Conservation (phyloP, 345 rosid species). For the Dimocarpus longan region DNA sequence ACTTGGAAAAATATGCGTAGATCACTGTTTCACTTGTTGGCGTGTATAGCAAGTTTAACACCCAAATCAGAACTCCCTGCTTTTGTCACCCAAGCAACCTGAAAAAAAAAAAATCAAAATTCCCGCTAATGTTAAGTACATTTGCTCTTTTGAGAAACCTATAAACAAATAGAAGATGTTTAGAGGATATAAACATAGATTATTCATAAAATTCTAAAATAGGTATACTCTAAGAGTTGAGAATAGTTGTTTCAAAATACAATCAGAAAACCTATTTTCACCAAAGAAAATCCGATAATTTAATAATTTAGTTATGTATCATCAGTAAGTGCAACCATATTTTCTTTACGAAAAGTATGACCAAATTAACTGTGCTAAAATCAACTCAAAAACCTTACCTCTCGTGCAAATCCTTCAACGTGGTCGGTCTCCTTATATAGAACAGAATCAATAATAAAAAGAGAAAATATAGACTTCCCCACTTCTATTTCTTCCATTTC, state of each 20-base stretch:
- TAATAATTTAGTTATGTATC: too few species aligned
- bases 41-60: slow-evolving; percentile 81
- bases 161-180: too few species aligned
- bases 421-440: slow-evolving; percentile 91
- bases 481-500: slow-evolving; percentile 90
- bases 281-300: too few species aligned
- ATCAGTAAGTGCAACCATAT: too few species aligned
- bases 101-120: slow-evolving; percentile 19
- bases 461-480: slow-evolving; percentile 90
- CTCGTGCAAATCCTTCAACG: slow-evolving; percentile 91
- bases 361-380: neutral
- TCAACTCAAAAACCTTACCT: slow-evolving; percentile 42
- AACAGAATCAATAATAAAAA: slow-evolving; percentile 82
- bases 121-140: neutral
- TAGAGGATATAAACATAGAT: too few species aligned
- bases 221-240: too few species aligned
- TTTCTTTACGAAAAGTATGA: neutral
- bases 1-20: slow-evolving; percentile 93
- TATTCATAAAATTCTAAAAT: too few species aligned
- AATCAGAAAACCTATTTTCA: too few species aligned
- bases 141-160: too few species aligned
- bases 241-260: too few species aligned
- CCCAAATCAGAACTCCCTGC: slow-evolving; percentile 77
- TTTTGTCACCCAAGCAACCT: slow-evolving; percentile 99
- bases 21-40: slow-evolving; percentile 99